Evolutionary conservation across 352 stramenopile genomes (phyloP), one percentile per base, ranked within the genome.

Genomic region (Pythium apleroticum): DNA sequence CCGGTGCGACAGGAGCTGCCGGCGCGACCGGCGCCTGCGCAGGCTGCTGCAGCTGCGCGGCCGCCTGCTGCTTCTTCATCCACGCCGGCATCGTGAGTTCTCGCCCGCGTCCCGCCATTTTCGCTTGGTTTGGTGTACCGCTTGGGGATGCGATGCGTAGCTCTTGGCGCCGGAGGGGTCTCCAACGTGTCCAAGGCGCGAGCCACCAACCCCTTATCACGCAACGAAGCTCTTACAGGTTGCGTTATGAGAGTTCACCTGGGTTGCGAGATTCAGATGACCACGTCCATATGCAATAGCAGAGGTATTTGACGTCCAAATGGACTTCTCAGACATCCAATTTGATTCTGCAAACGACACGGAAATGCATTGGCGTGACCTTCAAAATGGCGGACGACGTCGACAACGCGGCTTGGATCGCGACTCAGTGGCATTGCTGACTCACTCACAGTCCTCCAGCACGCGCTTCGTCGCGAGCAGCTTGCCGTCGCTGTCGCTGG

Each of bases 1-100:
- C 53, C 43, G 57, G 39, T 27, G 62, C 46, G 24, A 54, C 37
- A 15, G 60, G 49, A 60, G 28, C 41, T 3, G 30, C 27, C 30
- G 60, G 20, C 12, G 66, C 35, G 22, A 43, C 30, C 8, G 59
- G 56, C 27, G 63, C 52, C 33, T 39, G 45, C 4, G 56, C 57
- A 37, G 62, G 50, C 45, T 50, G 57, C 50, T 28, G 45, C 54
- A 19, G 14, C 41, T 49, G 41, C 41, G 41, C 41, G 19, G 17
- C 19, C 41, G 52, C 57, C 48, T 93, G 80, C 66, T 90, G 80
- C 70, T 94, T 90, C 69, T 88, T 93, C 86, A 96, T 94, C 88
- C 88, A 96, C 66, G 88, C 88, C 22, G 88, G 88, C 53, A 96
- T 76, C 72, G 84, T 93, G 65, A 96, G 80, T 63, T 90, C 84